These are phyloP conservation scores for Ilyonectria destructans DNA, from an alignment of 2,329 filamentous ascomycete species.

Conservation along the genomic window DNA sequence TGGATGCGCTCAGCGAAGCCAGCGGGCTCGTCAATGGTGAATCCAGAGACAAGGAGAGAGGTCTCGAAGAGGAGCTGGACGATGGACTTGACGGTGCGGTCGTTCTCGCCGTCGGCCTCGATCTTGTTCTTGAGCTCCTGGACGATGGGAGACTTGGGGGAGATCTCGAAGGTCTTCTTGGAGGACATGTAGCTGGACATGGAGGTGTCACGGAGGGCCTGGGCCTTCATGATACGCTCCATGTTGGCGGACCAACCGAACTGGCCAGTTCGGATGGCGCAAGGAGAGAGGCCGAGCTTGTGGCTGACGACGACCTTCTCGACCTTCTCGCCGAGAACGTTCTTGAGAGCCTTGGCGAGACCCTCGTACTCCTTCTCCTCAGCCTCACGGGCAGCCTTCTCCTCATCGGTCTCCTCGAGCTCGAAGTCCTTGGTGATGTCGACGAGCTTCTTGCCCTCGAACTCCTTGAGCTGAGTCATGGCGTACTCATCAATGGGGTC, in stretches of 20 bases:
- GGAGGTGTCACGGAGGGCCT: constrained; percentile 99
- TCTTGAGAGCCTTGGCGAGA: constrained; percentile 98
- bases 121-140: constrained; percentile 99
- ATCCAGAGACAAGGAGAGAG: constrained; percentile 96
- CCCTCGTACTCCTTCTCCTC: constrained; percentile 99
- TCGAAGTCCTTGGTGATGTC: constrained; percentile 99
- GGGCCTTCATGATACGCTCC: constrained; percentile 99
- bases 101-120: constrained; percentile 96
- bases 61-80: constrained; percentile 99
- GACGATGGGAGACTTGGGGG: constrained; percentile 97
- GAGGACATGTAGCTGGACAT: constrained; percentile 99
- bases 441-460: constrained; percentile 99
- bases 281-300: constrained; percentile 95
- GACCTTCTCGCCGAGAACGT: constrained; percentile 98
- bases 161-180: constrained; percentile 99
- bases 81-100: constrained; percentile 99
- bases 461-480: constrained; percentile 99
- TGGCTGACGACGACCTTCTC: constrained; percentile 99
- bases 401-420: constrained; percentile 99
- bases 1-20: constrained; percentile 99
- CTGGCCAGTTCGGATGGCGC: constrained; percentile 99
- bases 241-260: constrained; percentile 99
- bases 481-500: constrained; percentile 99
- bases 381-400: constrained; percentile 95
- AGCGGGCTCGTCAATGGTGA: constrained; percentile 99